Evolutionary conservation across 2,329 filamentous ascomycete genomes (phyloP), one percentile per base, ranked within the genome.

Genomic region (Fusarium avenaceum): DNA sequence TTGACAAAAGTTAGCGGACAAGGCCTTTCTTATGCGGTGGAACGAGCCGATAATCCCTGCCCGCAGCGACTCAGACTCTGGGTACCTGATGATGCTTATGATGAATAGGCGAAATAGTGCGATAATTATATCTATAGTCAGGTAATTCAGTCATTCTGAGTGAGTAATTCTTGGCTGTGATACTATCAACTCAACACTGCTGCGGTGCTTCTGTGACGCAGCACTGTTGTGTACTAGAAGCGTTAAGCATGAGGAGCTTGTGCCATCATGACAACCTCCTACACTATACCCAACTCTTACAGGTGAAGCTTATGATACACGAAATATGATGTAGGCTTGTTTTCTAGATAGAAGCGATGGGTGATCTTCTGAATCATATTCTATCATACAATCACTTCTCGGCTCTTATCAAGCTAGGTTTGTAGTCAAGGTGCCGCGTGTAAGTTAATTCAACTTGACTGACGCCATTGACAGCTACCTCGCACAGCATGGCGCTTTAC

Each of bases 1-100:
- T 46, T 35, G 24, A 64, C 32, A 65, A 10, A 38, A 54, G 55
- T 64, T 58, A 64, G 19, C 38, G 22, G 38, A 24, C 48, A 52
- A 38, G 35, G n/a, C 17, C 35, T 38, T 7, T 28, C 22, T 28
- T 33, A 26, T 11, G 19, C 35, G 19, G 61, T 64, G 58, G 63
- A 57, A 47, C 57, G 33, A 38, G 35, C 35, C 35, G 56, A 61
- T 45, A 22, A 38, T 19, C 4, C 28, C 19, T n/a, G 35, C 28
- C 19, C 15, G 35, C n/a, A n/a, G 7, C 17, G 19, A 10, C 35
- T 14, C 7, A 33, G 13, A 33, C 17, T 38, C 35, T 10, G 14
- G 30, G 17, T n/a, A 38, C 9, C n/a, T 38, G 28, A 30, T 10
- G 9, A 10, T 30, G 35, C 17, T 38, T n/a, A 38, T 38, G 35